These are phyloP conservation scores for Laetiporus sulphureus DNA, from an alignment of 1,284 basidiomycete genomes.

Conservation along the genomic window DNA sequence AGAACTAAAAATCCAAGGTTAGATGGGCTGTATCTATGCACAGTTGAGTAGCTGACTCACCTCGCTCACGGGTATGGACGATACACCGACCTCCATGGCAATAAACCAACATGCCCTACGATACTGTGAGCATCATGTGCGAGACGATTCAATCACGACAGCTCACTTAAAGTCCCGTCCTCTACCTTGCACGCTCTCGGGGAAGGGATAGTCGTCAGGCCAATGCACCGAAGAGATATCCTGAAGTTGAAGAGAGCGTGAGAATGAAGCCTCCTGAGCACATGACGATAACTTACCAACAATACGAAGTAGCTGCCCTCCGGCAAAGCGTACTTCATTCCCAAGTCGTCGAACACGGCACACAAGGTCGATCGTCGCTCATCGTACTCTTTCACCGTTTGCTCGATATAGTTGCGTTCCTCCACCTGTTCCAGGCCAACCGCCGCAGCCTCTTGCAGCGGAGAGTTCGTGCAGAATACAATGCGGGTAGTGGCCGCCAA, in stretches of 20 bases:
- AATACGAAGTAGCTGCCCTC: constrained; percentile 90
- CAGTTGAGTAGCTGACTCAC: constrained; percentile 34
- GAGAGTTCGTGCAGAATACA: constrained; percentile 91
- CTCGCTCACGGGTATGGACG: constrained; percentile 91
- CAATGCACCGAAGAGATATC: constrained; percentile 80
- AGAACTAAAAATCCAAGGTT: constrained; percentile 56
- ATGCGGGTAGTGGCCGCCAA: constrained; percentile 91
- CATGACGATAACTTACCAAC: constrained; percentile 43
- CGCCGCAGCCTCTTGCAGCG: constrained; percentile 88
- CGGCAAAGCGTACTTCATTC: constrained; percentile 82
- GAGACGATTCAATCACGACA: constrained; percentile 26
- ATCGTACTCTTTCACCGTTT: constrained; percentile 74
- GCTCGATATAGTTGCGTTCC: constrained; percentile 74
- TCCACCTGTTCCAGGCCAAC: constrained; percentile 76
- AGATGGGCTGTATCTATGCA: constrained; percentile 1
- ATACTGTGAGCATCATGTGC: constrained; percentile 4
- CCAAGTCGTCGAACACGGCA: constrained; percentile 78
- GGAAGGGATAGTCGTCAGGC: constrained; percentile 83
- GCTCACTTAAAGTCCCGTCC: constrained; percentile 84
- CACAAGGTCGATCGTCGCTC: constrained; percentile 74
- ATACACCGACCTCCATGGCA: constrained; percentile 82
- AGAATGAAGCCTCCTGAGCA: not conserved
- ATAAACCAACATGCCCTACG: constrained; percentile 86
- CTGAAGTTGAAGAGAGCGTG: constrained; percentile 29
- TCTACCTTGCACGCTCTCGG: constrained; percentile 68